Conservation (phyloP, 106 monocot genomes). For the Dendrobium nobile region DNA sequence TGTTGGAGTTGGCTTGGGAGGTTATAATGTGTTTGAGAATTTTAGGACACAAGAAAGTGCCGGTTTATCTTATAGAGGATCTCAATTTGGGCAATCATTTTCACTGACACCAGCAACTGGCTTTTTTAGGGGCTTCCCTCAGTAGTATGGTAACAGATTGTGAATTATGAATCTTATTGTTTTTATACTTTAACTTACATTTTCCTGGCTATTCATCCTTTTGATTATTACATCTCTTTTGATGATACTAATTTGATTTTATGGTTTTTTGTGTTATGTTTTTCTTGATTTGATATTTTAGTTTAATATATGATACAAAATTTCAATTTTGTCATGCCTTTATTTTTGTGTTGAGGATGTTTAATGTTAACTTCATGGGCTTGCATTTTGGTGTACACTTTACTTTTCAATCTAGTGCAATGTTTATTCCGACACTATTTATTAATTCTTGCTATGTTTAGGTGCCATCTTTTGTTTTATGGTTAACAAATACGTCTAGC, state of each 20-base stretch:
- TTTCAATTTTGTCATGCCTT: not conserved
- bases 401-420: not conserved
- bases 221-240: not conserved
- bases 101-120: not conserved
- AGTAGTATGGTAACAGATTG: conserved; percentile 6
- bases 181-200: not conserved
- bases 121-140: not conserved
- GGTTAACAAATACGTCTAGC: not conserved
- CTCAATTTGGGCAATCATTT: conserved; percentile 5
- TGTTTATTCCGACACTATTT: not conserved
- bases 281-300: not conserved
- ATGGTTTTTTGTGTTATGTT: not conserved
- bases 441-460: not conserved
- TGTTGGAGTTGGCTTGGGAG: not conserved
- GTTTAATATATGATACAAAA: not conserved
- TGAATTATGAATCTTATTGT: not conserved
- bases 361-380: not conserved
- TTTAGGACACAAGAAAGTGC: not conserved
- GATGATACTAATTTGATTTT: not conserved
- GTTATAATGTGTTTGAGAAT: not conserved
- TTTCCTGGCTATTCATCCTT: not conserved
- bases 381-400: not conserved
- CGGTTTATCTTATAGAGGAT: conserved; percentile 1
- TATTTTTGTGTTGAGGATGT: not conserved
- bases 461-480: not conserved